Evolutionary conservation across 371 early-diverging fungal species (phyloP).

Genomic region (Lichtheimia ramosa): DNA sequence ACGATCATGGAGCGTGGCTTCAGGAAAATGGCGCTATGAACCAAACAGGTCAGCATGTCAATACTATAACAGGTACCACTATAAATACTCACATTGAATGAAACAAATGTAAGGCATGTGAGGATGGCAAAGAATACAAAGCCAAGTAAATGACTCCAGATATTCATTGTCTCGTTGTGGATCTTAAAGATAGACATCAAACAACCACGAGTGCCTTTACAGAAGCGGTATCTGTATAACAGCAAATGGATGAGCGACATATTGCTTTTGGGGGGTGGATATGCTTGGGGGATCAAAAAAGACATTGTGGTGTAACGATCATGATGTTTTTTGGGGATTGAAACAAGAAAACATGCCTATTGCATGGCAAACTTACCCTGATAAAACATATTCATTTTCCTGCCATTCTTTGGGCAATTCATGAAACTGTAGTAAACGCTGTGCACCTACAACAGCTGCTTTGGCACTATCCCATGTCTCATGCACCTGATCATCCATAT

Average conservation of each 20-base stretch:
- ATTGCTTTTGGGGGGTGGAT: not conserved
- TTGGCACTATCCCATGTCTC: conserved; percentile 56
- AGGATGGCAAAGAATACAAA: conserved; percentile 48
- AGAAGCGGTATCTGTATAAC: conserved; percentile 55
- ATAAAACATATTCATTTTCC: conserved; percentile 67
- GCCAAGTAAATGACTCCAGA: conserved; percentile 71
- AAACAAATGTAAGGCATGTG: conserved; percentile 47
- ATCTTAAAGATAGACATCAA: conserved; percentile 61
- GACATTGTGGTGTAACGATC: conserved; percentile 4
- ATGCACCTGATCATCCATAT: conserved; percentile 42
- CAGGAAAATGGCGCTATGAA: conserved; percentile 47
- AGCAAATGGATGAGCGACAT: conserved; percentile 10
- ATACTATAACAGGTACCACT: not conserved
- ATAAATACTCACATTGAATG: conserved; percentile 40
- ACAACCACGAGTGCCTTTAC: conserved; percentile 51
- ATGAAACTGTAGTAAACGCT: conserved; percentile 58
- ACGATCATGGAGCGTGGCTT: conserved; percentile 53
- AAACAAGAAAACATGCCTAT: not conserved
- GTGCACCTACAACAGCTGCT: conserved; percentile 59
- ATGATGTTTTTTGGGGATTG: conserved; percentile 1
- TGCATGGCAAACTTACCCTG: conserved; percentile 35
- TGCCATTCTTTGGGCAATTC: conserved; percentile 68
- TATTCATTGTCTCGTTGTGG: conserved; percentile 75
- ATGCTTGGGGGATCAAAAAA: conserved; percentile 2
- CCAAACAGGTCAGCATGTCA: not conserved